These are phyloP conservation scores for Aspergillus bertholletiae DNA, from an alignment of 495 filamentous ascomycete species.

Conservation along the genomic window DNA sequence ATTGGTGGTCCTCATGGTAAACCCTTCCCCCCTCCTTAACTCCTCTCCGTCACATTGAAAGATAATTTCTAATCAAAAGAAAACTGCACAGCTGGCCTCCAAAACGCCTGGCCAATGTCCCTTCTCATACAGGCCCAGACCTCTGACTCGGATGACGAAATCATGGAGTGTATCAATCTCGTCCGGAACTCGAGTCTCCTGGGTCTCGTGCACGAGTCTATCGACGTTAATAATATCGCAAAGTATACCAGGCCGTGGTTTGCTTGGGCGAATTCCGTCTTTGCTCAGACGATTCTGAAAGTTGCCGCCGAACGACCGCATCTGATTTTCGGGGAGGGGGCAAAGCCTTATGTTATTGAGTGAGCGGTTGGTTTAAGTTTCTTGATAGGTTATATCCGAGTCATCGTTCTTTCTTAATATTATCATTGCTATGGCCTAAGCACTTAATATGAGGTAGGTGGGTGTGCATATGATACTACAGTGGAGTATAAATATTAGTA, in stretches of 20 bases:
- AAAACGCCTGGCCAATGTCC: slow-evolving; percentile 97
- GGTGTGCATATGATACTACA: no score
- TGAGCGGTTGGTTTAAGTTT: background rate
- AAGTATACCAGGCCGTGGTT: slow-evolving; percentile 93
- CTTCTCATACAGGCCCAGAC: slow-evolving; percentile 89
- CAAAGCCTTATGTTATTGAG: slow-evolving; percentile 31
- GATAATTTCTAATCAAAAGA: background rate
- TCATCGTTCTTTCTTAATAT: no score
- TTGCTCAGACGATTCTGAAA: slow-evolving; percentile 89
- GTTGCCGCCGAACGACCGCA: slow-evolving; percentile 81
- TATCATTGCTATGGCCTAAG: no score
- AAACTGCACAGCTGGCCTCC: slow-evolving; percentile 57
- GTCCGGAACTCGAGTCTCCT: slow-evolving; percentile 70
- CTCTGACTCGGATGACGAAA: slow-evolving; percentile 81
- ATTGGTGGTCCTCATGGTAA: slow-evolving; percentile 75
- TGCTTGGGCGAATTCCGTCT: slow-evolving; percentile 96
- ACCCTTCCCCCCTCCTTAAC: slow-evolving; percentile 12
- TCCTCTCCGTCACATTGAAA: background rate
- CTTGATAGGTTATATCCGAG: background rate
- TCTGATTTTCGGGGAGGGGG: slow-evolving; percentile 71
- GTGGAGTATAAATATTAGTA: no score
- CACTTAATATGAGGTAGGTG: no score
- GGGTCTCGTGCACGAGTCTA: slow-evolving; percentile 87
- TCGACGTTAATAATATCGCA: slow-evolving; percentile 71
- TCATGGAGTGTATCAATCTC: slow-evolving; percentile 61